Percentiles rank a stretch among this genome's conserved stretches.
phyloP scores from a whole-genome alignment of 768 basidiomycete species.

The Hydnum rufescens region DNA sequence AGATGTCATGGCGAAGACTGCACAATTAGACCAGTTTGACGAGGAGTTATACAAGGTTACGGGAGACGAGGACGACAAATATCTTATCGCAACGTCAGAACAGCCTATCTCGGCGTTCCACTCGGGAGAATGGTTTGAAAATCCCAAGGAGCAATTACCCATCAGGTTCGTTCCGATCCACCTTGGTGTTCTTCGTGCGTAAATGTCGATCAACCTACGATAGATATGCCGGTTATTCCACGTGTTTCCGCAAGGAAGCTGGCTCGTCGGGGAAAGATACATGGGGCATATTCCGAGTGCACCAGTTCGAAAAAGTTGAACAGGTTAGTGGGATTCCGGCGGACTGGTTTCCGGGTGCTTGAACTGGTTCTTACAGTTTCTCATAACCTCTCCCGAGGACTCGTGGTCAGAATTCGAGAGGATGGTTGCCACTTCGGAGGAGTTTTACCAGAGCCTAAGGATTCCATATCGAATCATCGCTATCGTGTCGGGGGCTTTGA shows the following conservation, averaged over 20 bases:
- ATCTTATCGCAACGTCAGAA: constrained; percentile 96
- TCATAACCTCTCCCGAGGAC: constrained; percentile 82
- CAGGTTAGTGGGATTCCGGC: constrained; percentile 19
- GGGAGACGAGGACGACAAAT: constrained; percentile 85
- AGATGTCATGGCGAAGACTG: constrained; percentile 92
- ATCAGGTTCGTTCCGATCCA: too few relatives aligned
- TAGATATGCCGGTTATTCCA: constrained; percentile 35
- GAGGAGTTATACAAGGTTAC: constrained; percentile 97
- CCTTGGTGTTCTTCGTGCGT: too few relatives aligned
- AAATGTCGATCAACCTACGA: too few relatives aligned
- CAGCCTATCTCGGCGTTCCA: constrained; percentile 95
- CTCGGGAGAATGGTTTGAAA: constrained; percentile 94
- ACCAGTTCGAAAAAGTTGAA: constrained; percentile 98
- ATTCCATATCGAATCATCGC: constrained; percentile 82
- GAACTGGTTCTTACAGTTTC: constrained; percentile 38
- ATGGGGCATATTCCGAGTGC: constrained; percentile 99
- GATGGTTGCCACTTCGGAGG: constrained; percentile 82
- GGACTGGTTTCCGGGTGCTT: neutral
- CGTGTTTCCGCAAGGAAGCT: constrained; percentile 98
- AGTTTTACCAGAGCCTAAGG: constrained; percentile 88
- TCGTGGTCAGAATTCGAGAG: constrained; percentile 86
- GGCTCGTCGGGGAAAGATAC: constrained; percentile 94
- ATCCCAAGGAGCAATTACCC: constrained; percentile 81
- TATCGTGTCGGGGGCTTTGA: constrained; percentile 92
- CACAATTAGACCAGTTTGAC: constrained; percentile 94